Conservation (phyloP, 495 filamentous ascomycete species). For the Glutinoglossum americanum region DNA sequence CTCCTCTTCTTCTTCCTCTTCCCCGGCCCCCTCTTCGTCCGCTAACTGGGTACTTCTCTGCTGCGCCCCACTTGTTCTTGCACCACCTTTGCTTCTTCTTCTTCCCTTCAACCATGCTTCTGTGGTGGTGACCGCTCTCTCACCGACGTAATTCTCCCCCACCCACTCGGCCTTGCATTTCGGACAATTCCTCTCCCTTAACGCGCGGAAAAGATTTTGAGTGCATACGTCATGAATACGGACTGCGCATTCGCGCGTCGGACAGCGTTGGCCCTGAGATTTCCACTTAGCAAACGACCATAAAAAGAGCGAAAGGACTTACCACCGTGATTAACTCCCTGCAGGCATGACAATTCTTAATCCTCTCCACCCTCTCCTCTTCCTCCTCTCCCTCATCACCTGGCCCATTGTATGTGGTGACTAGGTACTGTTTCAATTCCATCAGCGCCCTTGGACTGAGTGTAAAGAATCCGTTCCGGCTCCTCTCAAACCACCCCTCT, state of each 20-base stretch:
- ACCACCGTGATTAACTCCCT: constrained; percentile 73
- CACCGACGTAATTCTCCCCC: constrained; percentile 58
- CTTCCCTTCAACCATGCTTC: constrained; percentile 13
- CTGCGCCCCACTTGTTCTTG: not conserved
- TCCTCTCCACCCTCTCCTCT: constrained; percentile 25
- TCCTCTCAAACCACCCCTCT: constrained; percentile 72
- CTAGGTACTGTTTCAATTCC: constrained; percentile 65
- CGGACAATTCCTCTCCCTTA: constrained; percentile 44
- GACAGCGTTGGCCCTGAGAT: constrained; percentile 54
- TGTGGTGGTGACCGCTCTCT: constrained; percentile 36
- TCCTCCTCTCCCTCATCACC: constrained; percentile 30
- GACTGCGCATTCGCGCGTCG: constrained; percentile 38
- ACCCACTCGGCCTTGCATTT: constrained; percentile 51
- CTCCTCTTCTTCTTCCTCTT: not conserved
- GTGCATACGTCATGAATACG: constrained; percentile 64
- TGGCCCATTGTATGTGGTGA: constrained; percentile 63
- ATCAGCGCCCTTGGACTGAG: constrained; percentile 58
- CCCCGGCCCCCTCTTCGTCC: constrained; percentile 1
- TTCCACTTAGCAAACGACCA: not conserved
- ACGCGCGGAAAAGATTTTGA: constrained; percentile 46
- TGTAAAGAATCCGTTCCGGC: constrained; percentile 44
- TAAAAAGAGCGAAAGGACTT: constrained; percentile 3
- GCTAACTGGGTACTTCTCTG: not conserved
- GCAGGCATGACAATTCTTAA: constrained; percentile 80
- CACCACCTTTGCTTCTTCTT: constrained; percentile 13